Conservation (phyloP, 1,284 basidiomycete genomes). For the Melampsora larici-populina region DNA sequence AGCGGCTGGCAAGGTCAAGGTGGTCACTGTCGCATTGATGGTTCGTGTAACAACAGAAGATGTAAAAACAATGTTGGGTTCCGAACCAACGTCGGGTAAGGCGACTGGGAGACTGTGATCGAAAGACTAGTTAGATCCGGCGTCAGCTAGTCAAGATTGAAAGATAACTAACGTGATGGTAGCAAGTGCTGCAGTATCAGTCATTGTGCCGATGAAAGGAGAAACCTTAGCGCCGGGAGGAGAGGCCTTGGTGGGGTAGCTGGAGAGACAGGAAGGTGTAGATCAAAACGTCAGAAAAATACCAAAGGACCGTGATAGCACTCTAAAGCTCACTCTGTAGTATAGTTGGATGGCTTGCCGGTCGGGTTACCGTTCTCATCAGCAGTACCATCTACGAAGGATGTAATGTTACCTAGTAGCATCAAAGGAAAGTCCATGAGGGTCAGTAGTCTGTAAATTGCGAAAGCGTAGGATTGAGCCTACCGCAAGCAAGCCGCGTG, state of each 20-base stretch:
- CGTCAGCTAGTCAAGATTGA: background rate
- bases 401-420: constrained; percentile 48
- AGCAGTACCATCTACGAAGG: constrained; percentile 48
- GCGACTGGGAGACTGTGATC: constrained; percentile 9
- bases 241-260: constrained; percentile 12
- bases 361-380: constrained; percentile 23
- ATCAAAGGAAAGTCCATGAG: background rate
- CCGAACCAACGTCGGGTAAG: constrained; percentile 12
- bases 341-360: constrained; percentile 20
- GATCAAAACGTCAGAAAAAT: background rate
- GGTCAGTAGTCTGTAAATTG: background rate
- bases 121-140: background rate
- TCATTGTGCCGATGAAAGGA: constrained; percentile 28
- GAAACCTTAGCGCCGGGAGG: constrained; percentile 24
- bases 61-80: constrained; percentile 27
- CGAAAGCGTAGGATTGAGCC: background rate
- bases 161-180: constrained; percentile 26
- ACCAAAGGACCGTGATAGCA: background rate
- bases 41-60: constrained; percentile 8
- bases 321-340: constrained; percentile 18
- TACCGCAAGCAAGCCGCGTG: constrained; percentile 48
- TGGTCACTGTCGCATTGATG: constrained; percentile 1
- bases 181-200: constrained; percentile 20
- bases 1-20: constrained; percentile 19
- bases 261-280: background rate